These are phyloP conservation scores for Cladosporium cucumerinum DNA, from an alignment of 2,329 filamentous ascomycete genomes.

Conservation along the genomic window DNA sequence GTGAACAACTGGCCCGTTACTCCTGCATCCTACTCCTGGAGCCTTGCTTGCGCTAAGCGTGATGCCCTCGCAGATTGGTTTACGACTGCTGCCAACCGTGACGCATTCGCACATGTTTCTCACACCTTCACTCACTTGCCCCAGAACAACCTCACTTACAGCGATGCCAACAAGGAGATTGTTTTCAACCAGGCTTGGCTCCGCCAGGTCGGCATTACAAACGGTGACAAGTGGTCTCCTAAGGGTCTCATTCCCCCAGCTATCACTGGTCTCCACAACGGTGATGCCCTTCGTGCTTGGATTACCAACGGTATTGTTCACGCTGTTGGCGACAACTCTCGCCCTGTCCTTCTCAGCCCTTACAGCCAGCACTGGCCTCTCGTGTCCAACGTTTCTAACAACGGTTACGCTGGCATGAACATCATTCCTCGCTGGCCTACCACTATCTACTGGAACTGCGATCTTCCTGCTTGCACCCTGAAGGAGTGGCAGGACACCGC, in stretches of 20 bases:
- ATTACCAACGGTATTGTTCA: conserved; percentile 57
- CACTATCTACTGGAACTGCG: conserved; percentile 64
- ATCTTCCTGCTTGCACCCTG: conserved; percentile 54
- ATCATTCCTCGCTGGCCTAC: conserved; percentile 60
- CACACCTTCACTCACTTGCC: conserved; percentile 62
- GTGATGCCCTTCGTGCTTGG: conserved; percentile 59
- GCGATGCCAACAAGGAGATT: conserved; percentile 56
- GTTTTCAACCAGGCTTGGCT: conserved; percentile 60
- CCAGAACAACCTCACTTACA: conserved; percentile 59
- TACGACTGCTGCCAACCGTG: conserved; percentile 45
- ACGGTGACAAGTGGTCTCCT: conserved; percentile 47
- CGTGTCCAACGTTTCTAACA: conserved; percentile 48
- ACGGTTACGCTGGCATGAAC: conserved; percentile 55
- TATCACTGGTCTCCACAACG: conserved; percentile 63
- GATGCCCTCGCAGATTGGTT: conserved; percentile 57
- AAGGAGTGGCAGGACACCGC: conserved; percentile 61
- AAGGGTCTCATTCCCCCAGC: conserved; percentile 60
- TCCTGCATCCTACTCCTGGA: conserved; percentile 49
- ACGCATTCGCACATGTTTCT: conserved; percentile 57
- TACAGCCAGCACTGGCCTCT: conserved; percentile 56
- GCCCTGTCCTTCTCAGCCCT: conserved; percentile 51
- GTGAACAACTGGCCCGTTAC: conserved; percentile 39
- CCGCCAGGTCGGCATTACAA: conserved; percentile 50
- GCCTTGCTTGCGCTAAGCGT: conserved; percentile 46
- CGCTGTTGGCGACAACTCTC: conserved; percentile 62